Base-by-base conservation (phyloP, 495 filamentous ascomycete genomes). In the Penicillium malachiteum region DNA sequence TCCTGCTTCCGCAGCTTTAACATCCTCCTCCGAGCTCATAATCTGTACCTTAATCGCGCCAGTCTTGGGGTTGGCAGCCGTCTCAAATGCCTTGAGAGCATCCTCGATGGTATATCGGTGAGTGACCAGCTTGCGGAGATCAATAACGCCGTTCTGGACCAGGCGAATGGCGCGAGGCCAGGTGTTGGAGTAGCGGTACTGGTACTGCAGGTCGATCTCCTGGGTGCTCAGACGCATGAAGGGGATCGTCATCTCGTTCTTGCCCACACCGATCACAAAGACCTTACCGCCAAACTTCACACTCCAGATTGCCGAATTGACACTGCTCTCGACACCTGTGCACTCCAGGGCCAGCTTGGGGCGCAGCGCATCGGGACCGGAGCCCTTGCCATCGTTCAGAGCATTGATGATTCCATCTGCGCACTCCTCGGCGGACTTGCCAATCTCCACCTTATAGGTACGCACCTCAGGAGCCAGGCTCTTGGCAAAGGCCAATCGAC, bases 31-130 rank as follows among this genome's bases (percentile, higher is more conserved):
- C 5, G 70, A 74, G 64, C 76, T 78, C 76, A 78, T 77, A 48
- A 96, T 97, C 78, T 90, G 85, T 60, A 96, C 92, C 78, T 97
- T 97, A 68, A 97, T 96, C 12, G 92, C 92, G 3, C 93, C 92
- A 37, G 86, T 96, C 76, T 85, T 91, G n/a, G 89, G 85, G 71
- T 96, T 84, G 3, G 87, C 81, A 17, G 91, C 90, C 12, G 87
- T 92, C 72, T 89, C 82, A 71, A 97, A 97, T 21, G 93, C 93
- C 73, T 92, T 82, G 30, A 93, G 68, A 3, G 92, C 91, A 57
- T 97, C 86, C 77, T 96, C 93, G 10, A 96, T 72, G 35, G 78
- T 65, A 72, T 88, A 96, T 32, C 90, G 82, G 77, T 96, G 93
- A 50, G 93, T 96, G 18, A 96, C 89, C 45, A 97, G 77, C 71